Base-by-base conservation (phyloP, 1,139 yeast species). In the Debaryomycetaceae sp. region DNA sequence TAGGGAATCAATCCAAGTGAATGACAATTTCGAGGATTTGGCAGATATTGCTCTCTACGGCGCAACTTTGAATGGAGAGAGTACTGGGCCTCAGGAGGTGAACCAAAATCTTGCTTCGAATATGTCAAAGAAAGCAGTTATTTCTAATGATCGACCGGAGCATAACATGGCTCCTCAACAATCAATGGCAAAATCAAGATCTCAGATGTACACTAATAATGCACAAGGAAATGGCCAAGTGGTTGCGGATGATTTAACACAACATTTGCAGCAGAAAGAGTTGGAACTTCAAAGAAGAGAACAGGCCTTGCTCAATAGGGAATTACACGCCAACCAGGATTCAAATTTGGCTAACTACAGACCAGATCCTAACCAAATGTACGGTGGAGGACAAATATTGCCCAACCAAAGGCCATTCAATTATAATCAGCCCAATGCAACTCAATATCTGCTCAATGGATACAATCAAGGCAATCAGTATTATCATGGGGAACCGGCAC, bases 31-130 rank as follows among this genome's bases (percentile, higher is more conserved):
- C 38, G 68, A 69, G 35, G 81, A 76, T 51, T 63, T 75, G 45
- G 59, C 76, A 2, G 76, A 72, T 49, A 71, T 73, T 47, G 80
- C 80, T 1, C 45, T 72, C 11, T 72, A 70, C 49, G 72, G 75
- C 2, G 75, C 70, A 22, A 51, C 54, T 8, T 52, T 68, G 40
- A 64, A 65, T 45, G 68, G 65, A 6, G 70, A 66, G 22, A 36
- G 34, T 30, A 45, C 48, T 40, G 43, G 31, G 27, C 30, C 46
- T 27, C 31, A 27, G 31, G 31, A 27, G 31, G 31, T 27, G 11
- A 27, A 27, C 31, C 8, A 11, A 27, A 2, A 7, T 3, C 31
- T 27, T 11, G 31, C 31, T 27, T 27, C 31, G 8, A 11, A 27
- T 27, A 8, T 27, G 8, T 27, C 31, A 8, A 27, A 27, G 8